These are phyloP conservation scores for Saccharomycopsis crataegensis DNA, from an alignment of 1,139 yeast species.

Conservation along the genomic window DNA sequence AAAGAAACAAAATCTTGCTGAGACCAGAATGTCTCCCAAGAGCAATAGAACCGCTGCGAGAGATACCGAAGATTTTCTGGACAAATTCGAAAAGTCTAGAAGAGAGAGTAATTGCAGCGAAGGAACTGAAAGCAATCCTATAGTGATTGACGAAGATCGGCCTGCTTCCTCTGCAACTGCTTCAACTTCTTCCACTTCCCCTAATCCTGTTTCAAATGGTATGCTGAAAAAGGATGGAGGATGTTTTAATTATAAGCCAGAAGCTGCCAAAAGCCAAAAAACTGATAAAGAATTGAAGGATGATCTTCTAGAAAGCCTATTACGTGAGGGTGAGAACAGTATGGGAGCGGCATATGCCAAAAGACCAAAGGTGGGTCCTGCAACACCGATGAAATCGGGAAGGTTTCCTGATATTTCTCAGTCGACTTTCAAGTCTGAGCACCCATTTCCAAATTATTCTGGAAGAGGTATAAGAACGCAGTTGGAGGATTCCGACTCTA, in stretches of 20 bases:
- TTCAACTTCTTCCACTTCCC: too few relatives aligned
- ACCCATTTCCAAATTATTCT: background rate
- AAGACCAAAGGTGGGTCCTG: background rate
- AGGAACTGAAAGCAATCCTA: slow-evolving; percentile 13
- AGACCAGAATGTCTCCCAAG: too few relatives aligned
- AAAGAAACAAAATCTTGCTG: too few relatives aligned
- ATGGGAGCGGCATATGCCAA: background rate
- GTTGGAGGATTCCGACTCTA: background rate
- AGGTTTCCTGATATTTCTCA: background rate
- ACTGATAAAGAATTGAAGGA: background rate
- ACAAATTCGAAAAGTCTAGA: too few relatives aligned
- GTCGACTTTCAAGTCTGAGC: background rate
- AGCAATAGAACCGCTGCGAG: too few relatives aligned
- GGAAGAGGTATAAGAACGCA: background rate
- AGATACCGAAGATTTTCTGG: too few relatives aligned
- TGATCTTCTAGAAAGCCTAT: slow-evolving; percentile 2
- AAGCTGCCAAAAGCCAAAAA: slow-evolving; percentile 11
- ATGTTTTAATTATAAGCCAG: slow-evolving; percentile 11
- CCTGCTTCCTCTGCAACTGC: background rate
- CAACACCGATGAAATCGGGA: background rate
- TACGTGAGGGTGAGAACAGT: slow-evolving; percentile 5
- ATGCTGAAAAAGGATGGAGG: too few relatives aligned
- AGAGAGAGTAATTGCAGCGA: too few relatives aligned
- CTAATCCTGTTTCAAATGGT: too few relatives aligned
- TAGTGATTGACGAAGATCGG: slow-evolving; percentile 15